Base-by-base conservation (phyloP, 1,284 basidiomycete genomes). In the Schizophyllum amplum region DNA sequence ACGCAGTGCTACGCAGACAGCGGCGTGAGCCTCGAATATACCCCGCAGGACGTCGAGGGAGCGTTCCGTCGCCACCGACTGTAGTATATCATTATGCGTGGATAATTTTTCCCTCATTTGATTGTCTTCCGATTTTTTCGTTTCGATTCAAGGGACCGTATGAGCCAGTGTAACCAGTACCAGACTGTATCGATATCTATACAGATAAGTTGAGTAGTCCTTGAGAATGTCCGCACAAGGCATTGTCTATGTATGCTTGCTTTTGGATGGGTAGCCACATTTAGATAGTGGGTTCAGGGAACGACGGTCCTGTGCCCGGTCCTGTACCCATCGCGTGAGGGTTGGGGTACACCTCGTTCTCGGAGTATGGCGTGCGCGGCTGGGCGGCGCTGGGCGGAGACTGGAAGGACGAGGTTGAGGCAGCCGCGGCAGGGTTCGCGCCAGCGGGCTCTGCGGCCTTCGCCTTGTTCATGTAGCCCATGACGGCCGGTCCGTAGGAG, bases 1-100 rank as follows among this genome's bases (percentile, higher is more conserved):
- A 71, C 75, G 9, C 85, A 87, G 68, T 91, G 91, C 67, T 96
- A 94, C 69, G 75, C 74, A 33, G 89, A 89, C 51, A 80, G 77
- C 51, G 85, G 86, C 1, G 72, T 89, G 20, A 70, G 77, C 3
- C 70, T 95, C 56, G 92, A 96, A 64, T 95, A 89, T 64, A 81
- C 80, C 7, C 69, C 75, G n/a, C 73, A 72, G 21, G 93, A 96
- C 60, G 84, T 94, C 2, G 89, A 94, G 67, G 73, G 74, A 15
- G 83, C 85, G 0, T 94, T 94, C 71, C 85, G 79, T 68, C 77
- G 80, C 53, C 86, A 89, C 66, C 75, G 81, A 52, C 71, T 81
- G 51, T 75, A 42, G 72, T 50, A 71, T 71, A 17, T 42, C 33
- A 42, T 17, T 42, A 17, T 3, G 17, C 33, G 11, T 9, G 3